Base-by-base conservation (phyloP, 2,329 filamentous ascomycete genomes). In the Ophiostoma pallidulum region DNA sequence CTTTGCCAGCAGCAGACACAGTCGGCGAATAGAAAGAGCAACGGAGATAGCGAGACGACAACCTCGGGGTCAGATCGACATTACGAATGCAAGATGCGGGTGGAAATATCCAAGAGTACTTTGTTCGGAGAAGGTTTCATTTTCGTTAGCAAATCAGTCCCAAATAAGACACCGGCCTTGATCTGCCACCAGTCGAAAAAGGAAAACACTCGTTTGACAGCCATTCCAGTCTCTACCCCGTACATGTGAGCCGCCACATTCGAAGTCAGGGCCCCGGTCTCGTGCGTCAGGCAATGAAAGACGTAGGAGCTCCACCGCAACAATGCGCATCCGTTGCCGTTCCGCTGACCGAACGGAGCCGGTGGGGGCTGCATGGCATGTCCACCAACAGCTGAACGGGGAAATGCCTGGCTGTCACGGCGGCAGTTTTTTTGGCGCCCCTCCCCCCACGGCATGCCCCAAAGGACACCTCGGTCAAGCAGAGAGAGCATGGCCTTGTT, bases 321-420 rank as follows among this genome's bases (percentile, higher is more conserved):
- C 19, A 33, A 38, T 40, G 19, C 43, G 35, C 42, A 38, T 20
- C 42, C 36, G 44, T 37, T 47, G 26, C 45, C 45, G 37, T 47
- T 47, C 45, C 45, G 45, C 22, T 47, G 18, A 47, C 45, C 45
- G 45, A 47, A 33, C 7, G 16, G 33, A 33, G 35, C 28, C 36
- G 36, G 43, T 39, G 36, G 26, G 43, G 43, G 36, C 12, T 37
- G 22, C 26, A 22, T 28, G 36, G 32, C 22, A 26, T 45, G 24
- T n/a, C n/a, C n/a, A n/a, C n/a, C n/a, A n/a, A n/a, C n/a, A n/a
- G n/a, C n/a, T n/a, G n/a, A n/a, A n/a, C n/a, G n/a, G n/a, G 31
- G 31, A 33, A 14, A 33, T 28, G 24, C 24, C 6, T 6, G 10
- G 24, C 24, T 10, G 24, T 28, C n/a, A n/a, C n/a, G n/a, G n/a